Conservation (phyloP, 805 yeast genomes). For the Tetrapisispora arboricola region DNA sequence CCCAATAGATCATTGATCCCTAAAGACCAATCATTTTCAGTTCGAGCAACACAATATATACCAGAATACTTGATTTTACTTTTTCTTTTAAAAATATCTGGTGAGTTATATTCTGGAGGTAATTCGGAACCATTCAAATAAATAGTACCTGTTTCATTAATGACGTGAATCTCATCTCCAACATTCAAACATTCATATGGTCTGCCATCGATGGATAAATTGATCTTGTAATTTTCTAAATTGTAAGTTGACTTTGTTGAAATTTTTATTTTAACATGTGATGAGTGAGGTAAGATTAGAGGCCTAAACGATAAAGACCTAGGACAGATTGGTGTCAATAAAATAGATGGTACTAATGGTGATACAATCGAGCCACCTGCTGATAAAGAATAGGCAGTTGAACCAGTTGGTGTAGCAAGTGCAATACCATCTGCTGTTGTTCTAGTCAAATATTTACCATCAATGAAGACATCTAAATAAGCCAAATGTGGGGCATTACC, state of each 20-base stretch:
- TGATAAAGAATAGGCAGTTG: conserved; percentile 82
- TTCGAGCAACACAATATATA: conserved; percentile 77
- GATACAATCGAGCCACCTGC: conserved; percentile 92
- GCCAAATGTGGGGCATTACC: conserved; percentile 83
- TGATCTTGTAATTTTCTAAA: conserved; percentile 22
- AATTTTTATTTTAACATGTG: conserved; percentile 59
- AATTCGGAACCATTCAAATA: conserved; percentile 40
- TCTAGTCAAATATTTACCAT: conserved; percentile 74
- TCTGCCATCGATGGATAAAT: conserved; percentile 72
- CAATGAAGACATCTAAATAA: conserved; percentile 73
- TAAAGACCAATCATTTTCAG: conserved; percentile 83
- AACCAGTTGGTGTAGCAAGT: conserved; percentile 86
- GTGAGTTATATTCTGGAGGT: conserved; percentile 27
- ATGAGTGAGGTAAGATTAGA: conserved; percentile 63
- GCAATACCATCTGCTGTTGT: conserved; percentile 89
- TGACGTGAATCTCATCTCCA: conserved; percentile 73
- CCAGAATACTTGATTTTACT: conserved; percentile 36
- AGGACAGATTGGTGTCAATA: conserved; percentile 88
- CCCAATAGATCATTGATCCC: conserved; percentile 84
- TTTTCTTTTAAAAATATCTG: conserved; percentile 10
- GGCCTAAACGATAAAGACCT: conserved; percentile 87
- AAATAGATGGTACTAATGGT: conserved; percentile 72
- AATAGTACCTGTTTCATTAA: conserved; percentile 55
- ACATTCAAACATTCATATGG: conserved; percentile 56
- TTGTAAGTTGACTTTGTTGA: conserved; percentile 34